phyloP scores from a whole-genome alignment of 352 stramenopile genomes.

The Globisporangium uncinulatum region DNA sequence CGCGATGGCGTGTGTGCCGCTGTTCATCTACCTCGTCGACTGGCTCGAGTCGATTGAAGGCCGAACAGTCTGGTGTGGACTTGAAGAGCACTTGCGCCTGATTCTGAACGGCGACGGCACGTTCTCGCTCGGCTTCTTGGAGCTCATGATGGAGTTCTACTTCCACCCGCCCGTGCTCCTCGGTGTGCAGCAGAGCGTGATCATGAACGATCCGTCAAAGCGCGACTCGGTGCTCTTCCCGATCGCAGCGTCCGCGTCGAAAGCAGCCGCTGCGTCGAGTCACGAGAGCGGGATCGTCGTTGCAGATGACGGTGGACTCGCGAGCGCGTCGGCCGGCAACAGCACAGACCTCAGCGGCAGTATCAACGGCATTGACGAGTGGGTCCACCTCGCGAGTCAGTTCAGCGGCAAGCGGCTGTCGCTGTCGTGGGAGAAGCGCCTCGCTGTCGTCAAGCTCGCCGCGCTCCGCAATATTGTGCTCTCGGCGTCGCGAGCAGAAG shows the following conservation, averaged over 20 bases:
- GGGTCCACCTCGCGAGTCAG: conserved; percentile 62
- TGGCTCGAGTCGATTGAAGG: conserved; percentile 82
- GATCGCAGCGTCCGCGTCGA: conserved; percentile 36
- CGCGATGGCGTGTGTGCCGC: conserved; percentile 47
- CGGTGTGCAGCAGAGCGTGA: conserved; percentile 71
- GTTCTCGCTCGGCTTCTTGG: conserved; percentile 62
- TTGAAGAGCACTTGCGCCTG: conserved; percentile 69
- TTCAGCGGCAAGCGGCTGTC: conserved; percentile 62
- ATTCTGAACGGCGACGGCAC: conserved; percentile 69
- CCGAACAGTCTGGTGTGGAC: conserved; percentile 75
- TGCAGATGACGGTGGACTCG: conserved; percentile 32
- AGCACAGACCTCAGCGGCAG: conserved; percentile 12
- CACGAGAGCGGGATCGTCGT: conserved; percentile 52
- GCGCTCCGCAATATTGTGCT: conserved; percentile 57
- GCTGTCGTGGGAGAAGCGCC: conserved; percentile 73
- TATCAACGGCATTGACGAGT: conserved; percentile 41
- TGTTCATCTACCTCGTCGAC: conserved; percentile 71
- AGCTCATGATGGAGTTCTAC: conserved; percentile 86
- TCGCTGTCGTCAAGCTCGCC: conserved; percentile 52
- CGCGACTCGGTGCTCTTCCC: conserved; percentile 71
- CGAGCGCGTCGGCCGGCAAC: conserved; percentile 18
- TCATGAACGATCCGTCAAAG: conserved; percentile 81
- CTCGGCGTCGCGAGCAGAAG: background rate
- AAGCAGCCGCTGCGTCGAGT: conserved; percentile 10
- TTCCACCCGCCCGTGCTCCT: conserved; percentile 56